Base-by-base conservation (phyloP, 2,329 filamentous ascomycete species). In the Paracorniculantispora psalliotae region DNA sequence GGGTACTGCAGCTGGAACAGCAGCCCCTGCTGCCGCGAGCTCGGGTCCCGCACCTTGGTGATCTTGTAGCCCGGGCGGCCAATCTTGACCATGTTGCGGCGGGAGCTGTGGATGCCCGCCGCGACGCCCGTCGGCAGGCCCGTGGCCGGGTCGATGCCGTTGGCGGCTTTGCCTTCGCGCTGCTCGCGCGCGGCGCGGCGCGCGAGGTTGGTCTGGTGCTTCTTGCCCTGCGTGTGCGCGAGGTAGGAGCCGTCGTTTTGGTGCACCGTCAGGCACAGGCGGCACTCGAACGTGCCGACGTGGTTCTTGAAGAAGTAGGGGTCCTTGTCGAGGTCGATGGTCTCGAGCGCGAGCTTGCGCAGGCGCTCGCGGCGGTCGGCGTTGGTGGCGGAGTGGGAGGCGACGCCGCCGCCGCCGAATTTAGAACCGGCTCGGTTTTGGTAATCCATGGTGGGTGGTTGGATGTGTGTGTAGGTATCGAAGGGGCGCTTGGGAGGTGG, bases 301-400 rank as follows among this genome's bases (percentile, higher is more conserved):
- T 99, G 93, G 81, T 99, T 99, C 75, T 96, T 96, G 87, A 99
- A 99, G 81, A 97, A 97, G 84, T 97, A 99, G 0, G 94, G 94
- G 78, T 99, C 94, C 78, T 97, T 97, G 78, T 97, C 94, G 63
- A 97, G 90, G 79, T 97, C 93, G 81, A 99, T 99, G 59, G 92
- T 96, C 78, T 99, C 94, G 70, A 99, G 90, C 60, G 94, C 94
- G 71, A 99, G 92, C 79, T 97, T 97, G 75, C 93, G 92, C 41
- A 99, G 88, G 63, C 94, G 92, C 76, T 99, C 94, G 72, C 94
- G 91, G 61, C 94, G 91, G 83, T 97, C 94, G 65, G 94, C 93
- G 75, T 97, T 97, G 63, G 92, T 96, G 61, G 92, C 91, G 68
- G 89, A 92, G 70, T 91, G 86, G 6, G 92, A 97, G 73, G 94